Evolutionary conservation across 1,284 basidiomycete species (phyloP), one percentile per base, ranked within the genome.

Genomic region (Puccinia coronata): DNA sequence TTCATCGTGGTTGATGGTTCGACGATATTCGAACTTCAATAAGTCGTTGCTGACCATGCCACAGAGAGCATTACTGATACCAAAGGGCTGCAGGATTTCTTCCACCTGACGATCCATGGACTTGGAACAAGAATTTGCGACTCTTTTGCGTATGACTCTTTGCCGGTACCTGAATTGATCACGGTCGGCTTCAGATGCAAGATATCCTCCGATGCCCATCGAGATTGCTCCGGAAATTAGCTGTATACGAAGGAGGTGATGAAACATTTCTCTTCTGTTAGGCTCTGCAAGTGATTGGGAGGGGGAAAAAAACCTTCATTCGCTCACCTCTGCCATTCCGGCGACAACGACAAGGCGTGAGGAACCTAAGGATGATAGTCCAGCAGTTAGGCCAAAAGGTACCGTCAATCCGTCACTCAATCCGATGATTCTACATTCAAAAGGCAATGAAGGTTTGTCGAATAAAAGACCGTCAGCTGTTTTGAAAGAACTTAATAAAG

Each of bases 161-260:
- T 81, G 71, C 47, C 83, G 82, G 78, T 80, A 84, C 0, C 83
- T 82, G 49, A 83, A 85, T 78, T 96, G 93, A 87, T 98, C 95
- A 73, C 95, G 91, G 87, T 99, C 96, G 53, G 96, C 93, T 87
- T 98, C 94, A 0, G 95, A 95, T 0, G 95, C 95, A 80, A 99
- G 92, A 89, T 96, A 98, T 36, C 96, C 96, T 80, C 96, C 96
- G 70, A 98, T 93, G 82, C 96, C 96, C 96, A 98, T 99, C 20
- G 88, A 88, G 82, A 98, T 93, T 11, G 95, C 93, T n/a, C 95
- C 95, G 1, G 95, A 94, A 82, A 95, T 93, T 83, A 96, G 91
- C 80, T 85, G 83, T n/a, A n/a, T n/a, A n/a, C n/a, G n/a, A n/a
- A n/a, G n/a, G n/a, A n/a, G n/a, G 18, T 5, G 59, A 31, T 84